phyloP scores from a whole-genome alignment of 371 early-diverging fungal species.

The Phascolomyces articulosus region DNA sequence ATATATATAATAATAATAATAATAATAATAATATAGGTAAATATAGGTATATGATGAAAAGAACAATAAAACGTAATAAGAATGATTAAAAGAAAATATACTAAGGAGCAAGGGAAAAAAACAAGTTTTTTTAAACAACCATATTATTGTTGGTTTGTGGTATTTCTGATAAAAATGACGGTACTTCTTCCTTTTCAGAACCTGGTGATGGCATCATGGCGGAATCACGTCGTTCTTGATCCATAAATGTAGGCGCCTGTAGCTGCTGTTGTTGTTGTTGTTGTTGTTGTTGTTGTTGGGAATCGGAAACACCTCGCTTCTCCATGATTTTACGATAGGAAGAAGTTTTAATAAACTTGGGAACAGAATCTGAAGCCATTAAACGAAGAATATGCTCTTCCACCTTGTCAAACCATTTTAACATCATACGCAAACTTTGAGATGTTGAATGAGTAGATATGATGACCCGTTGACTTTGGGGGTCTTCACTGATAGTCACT shows the following conservation, averaged over 20 bases:
- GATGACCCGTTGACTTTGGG: slow-evolving; percentile 34
- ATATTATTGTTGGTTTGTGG: not conserved
- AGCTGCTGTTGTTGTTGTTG: too few relatives aligned
- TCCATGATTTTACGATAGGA: slow-evolving; percentile 45
- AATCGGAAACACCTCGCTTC: not conserved
- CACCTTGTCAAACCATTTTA: slow-evolving; percentile 63
- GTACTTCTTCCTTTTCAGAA: not conserved
- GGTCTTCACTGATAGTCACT: slow-evolving; percentile 31
- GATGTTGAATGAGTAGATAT: slow-evolving; percentile 42
- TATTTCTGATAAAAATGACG: not conserved
- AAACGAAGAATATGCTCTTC: slow-evolving; percentile 74
- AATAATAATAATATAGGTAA: too few relatives aligned
- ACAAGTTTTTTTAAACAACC: not conserved
- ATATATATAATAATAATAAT: too few relatives aligned
- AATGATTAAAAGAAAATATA: too few relatives aligned
- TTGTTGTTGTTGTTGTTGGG: not conserved
- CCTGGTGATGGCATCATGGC: not conserved
- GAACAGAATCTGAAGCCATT: slow-evolving; percentile 83
- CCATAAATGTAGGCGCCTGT: not conserved
- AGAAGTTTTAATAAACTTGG: slow-evolving; percentile 76
- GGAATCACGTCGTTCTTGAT: not conserved
- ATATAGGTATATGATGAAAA: too few relatives aligned
- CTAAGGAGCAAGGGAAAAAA: not conserved
- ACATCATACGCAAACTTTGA: slow-evolving; percentile 45
- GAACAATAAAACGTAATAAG: too few relatives aligned